A percentile compares a stretch with the other conserved stretches of the same genome.
These are phyloP conservation scores for Cladosporium austrohemisphaericum DNA, from an alignment of 2,329 filamentous ascomycete species.

Conservation along the genomic window DNA sequence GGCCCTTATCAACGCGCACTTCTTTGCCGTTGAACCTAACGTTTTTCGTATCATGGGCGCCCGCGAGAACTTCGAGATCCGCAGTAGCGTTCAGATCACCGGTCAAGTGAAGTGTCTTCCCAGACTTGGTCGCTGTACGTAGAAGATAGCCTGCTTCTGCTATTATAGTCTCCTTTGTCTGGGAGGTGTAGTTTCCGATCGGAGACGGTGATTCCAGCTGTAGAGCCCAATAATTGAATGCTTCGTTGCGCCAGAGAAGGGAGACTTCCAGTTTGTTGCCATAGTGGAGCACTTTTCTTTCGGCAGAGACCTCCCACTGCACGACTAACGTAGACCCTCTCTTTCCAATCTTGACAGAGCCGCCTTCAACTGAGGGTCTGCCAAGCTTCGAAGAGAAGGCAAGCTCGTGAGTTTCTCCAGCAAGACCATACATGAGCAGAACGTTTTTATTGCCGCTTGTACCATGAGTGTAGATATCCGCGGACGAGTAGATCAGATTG, in stretches of 20 bases:
- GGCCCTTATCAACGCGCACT: slow-evolving; percentile 37
- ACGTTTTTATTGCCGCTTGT: slow-evolving; percentile 57
- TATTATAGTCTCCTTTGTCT: slow-evolving; percentile 41
- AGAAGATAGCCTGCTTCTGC: slow-evolving; percentile 65
- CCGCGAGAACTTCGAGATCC: slow-evolving; percentile 64
- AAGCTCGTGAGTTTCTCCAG: slow-evolving; percentile 61
- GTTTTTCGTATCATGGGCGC: slow-evolving; percentile 48
- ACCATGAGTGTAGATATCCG: slow-evolving; percentile 68
- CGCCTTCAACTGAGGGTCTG: slow-evolving; percentile 37
- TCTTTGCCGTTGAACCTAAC: slow-evolving; percentile 59
- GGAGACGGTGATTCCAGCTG: slow-evolving; percentile 38
- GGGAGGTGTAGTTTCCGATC: slow-evolving; percentile 32
- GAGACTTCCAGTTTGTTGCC: slow-evolving; percentile 51
- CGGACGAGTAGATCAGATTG: slow-evolving; percentile 64
- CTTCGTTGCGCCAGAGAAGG: slow-evolving; percentile 58
- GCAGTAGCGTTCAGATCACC: slow-evolving; percentile 72
- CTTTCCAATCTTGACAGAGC: slow-evolving; percentile 35
- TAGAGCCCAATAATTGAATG: slow-evolving; percentile 67
- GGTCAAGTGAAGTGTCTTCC: slow-evolving; percentile 55
- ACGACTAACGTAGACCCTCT: slow-evolving; percentile 45
- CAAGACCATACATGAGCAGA: slow-evolving; percentile 61
- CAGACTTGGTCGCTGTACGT: slow-evolving; percentile 50
- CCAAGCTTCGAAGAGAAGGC: slow-evolving; percentile 41
- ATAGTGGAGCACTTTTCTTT: slow-evolving; percentile 51
- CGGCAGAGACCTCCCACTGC: slow-evolving; percentile 54